phyloP scores from a whole-genome alignment of 2,329 filamentous ascomycete species.

The Fusarium devonianum region DNA sequence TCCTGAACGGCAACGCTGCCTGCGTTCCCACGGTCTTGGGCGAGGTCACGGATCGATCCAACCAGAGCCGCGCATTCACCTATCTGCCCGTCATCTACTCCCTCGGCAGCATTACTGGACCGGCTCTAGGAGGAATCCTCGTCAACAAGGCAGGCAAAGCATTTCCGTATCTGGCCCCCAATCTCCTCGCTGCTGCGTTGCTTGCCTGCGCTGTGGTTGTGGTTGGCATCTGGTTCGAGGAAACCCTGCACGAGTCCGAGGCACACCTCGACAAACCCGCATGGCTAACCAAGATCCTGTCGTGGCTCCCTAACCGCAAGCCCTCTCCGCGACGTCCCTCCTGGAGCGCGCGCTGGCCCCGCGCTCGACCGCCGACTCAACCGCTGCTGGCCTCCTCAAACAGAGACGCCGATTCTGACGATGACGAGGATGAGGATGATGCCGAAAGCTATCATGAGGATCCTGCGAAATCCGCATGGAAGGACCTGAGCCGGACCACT shows the following conservation, averaged over 20 bases:
- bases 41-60: constrained; percentile 93
- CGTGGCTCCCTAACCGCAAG: constrained; percentile 38
- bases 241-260: constrained; percentile 63
- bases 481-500: constrained; percentile 79
- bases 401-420: constrained; percentile 30
- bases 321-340: constrained; percentile 41
- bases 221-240: constrained; percentile 82
- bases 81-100: constrained; percentile 98
- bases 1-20: constrained; percentile 94
- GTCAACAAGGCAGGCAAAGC: constrained; percentile 67
- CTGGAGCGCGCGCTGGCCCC: constrained; percentile 52
- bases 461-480: constrained; percentile 49
- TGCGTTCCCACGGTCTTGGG: constrained; percentile 93
- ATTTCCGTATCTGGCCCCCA: constrained; percentile 87
- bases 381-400: constrained; percentile 43
- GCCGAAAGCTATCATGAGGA: constrained; percentile 33
- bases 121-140: constrained; percentile 85
- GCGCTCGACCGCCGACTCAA: constrained; percentile 34
- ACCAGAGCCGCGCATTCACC: constrained; percentile 91
- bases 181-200: constrained; percentile 77
- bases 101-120: constrained; percentile 90
- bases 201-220: constrained; percentile 76
- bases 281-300: constrained; percentile 45
- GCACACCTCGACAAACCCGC: constrained; percentile 43
- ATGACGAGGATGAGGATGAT: constrained; percentile 39